These are phyloP conservation scores for Chytriomyces sp. DNA, from an alignment of 192 early-diverging fungal species.

Conservation along the genomic window DNA sequence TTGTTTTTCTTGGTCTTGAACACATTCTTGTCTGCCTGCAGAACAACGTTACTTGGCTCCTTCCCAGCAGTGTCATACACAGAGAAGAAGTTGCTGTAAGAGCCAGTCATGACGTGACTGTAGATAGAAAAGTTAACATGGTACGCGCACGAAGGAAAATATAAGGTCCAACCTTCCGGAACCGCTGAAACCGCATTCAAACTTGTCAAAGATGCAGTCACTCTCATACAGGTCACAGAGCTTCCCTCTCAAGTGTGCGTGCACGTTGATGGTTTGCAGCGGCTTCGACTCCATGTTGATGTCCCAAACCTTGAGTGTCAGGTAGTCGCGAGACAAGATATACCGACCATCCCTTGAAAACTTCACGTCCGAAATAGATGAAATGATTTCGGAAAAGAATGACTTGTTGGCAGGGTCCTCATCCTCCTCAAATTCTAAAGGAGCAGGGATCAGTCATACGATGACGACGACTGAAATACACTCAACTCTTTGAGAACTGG, in stretches of 20 bases:
- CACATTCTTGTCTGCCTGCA: conserved; percentile 98
- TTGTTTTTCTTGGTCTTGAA: conserved; percentile 91
- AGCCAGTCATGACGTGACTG: conserved; percentile 86
- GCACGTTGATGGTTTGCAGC: conserved; percentile 93
- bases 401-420: conserved; percentile 95
- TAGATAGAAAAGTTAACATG: conserved; percentile 4
- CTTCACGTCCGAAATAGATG: conserved; percentile 96
- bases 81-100: conserved; percentile 99
- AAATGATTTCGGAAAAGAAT: conserved; percentile 99
- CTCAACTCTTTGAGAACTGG: conserved; percentile 83
- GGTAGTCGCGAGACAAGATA: conserved; percentile 95
- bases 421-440: conserved; percentile 85
- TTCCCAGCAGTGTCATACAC: conserved; percentile 82
- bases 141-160: conserved; percentile 6
- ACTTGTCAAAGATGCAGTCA: conserved; percentile 99
- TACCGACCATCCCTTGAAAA: conserved; percentile 96
- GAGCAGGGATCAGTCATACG: background rate
- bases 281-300: conserved; percentile 96
- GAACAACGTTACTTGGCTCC: conserved; percentile 74
- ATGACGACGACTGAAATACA: background rate
- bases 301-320: conserved; percentile 98
- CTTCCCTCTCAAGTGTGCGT: conserved; percentile 92
- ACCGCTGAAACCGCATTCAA: conserved; percentile 97
- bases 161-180: conserved; percentile 81
- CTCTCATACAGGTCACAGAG: conserved; percentile 99